These are phyloP conservation scores for Saprolegnia parasitica DNA, from an alignment of 352 stramenopile species.

Conservation along the genomic window DNA sequence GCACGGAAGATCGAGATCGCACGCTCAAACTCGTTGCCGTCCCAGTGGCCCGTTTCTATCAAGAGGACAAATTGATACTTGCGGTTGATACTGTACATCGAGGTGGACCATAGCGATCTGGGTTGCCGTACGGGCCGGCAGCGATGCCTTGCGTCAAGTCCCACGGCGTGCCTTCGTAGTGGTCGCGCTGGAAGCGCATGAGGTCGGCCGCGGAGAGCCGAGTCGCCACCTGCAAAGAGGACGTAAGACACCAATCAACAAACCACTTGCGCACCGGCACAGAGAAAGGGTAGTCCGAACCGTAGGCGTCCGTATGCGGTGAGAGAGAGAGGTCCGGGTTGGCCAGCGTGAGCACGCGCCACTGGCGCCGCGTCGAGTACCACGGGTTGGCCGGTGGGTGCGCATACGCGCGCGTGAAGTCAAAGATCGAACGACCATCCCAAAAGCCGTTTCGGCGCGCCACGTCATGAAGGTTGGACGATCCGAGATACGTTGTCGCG, in stretches of 20 bases:
- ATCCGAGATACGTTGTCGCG: constrained; percentile 84
- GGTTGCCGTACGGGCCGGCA: constrained; percentile 86
- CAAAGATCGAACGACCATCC: constrained; percentile 50
- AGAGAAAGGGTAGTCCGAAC: constrained; percentile 84
- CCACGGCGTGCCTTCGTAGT: constrained; percentile 91
- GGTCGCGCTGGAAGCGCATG: constrained; percentile 89
- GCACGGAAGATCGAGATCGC: constrained; percentile 92
- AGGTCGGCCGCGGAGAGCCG: constrained; percentile 48
- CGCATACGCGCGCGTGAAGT: constrained; percentile 87
- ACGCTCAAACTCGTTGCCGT: constrained; percentile 79
- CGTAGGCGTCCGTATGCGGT: constrained; percentile 66
- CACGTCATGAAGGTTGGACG: constrained; percentile 81
- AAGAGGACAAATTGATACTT: constrained; percentile 31
- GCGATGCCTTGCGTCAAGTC: constrained; percentile 77
- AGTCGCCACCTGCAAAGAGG: background rate
- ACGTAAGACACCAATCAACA: no score
- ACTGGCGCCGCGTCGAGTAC: constrained; percentile 89
- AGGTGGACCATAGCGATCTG: constrained; percentile 80
- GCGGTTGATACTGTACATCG: background rate
- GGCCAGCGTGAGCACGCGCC: constrained; percentile 84
- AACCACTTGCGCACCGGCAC: no score
- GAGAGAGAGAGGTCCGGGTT: constrained; percentile 69
- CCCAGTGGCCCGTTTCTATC: constrained; percentile 85
- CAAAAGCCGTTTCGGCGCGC: constrained; percentile 81
- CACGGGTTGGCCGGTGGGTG: constrained; percentile 54